Base-by-base conservation (phyloP, 139 green algal species). In the Micromonas pusilla region DNA sequence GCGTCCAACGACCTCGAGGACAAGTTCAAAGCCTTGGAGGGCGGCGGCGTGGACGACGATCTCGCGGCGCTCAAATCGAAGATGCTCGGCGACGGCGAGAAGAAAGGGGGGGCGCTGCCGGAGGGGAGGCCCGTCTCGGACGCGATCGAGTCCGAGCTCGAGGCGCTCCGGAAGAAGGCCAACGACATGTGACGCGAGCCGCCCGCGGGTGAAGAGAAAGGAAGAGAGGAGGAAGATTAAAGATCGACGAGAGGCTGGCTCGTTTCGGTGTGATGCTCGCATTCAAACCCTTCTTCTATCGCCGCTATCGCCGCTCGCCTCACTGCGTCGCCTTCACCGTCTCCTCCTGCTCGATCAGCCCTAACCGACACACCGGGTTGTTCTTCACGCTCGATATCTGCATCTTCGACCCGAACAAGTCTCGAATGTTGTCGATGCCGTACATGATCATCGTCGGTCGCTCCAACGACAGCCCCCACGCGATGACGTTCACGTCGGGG, bases 401-500 rank as follows among this genome's bases (percentile, higher is more conserved):
- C 66, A 98, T 93, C 85, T 95, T 96, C 83, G 97, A 93, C 4
- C 95, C 94, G 84, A 98, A 99, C 65, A 99, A 88, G 74, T 99
- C 95, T 2, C 95, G 85, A 73, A 99, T 99, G 88, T 99, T 99
- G 85, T 97, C 93, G 57, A 98, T 97, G 80, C 91, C 88, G 81
- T 98, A 98, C 78, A 98, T 81, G 37, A 98, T 99, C 95, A 99
- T 99, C 33, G 95, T 99, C 31, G 95, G 95, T 45, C 85, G 37
- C 70, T 89, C 84, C 32, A 99, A 86, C 57, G 82, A 90, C n/a
- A 99, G 88, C 2, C 96, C 96, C 95, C 95, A 99, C 3, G 94
- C 96, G 73, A 98, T 97, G 71, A 98, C 95, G 81, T 87, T 96
- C 13, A 98, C 95, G 77, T 97, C 93, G 64, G 93, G 87, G 0